Conservation (phyloP, 2,329 filamentous ascomycete genomes). For the Thelonectria olida region DNA sequence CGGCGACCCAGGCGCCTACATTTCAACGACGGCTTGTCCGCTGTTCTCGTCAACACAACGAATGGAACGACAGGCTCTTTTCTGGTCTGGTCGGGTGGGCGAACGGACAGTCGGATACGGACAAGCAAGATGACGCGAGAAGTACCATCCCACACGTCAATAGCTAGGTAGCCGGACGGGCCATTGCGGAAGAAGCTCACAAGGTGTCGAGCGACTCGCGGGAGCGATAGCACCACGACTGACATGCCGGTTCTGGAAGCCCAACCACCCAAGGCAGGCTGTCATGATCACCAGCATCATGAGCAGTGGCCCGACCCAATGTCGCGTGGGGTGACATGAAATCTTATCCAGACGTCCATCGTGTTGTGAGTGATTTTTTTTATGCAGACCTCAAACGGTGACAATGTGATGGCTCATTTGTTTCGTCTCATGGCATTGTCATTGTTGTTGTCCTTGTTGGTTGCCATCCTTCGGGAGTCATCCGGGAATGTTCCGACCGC, state of each 20-base stretch:
- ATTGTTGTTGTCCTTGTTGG: slow-evolving; percentile 21
- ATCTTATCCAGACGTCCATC: neutral
- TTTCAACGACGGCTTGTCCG: slow-evolving; percentile 17
- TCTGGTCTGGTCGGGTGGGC: neutral
- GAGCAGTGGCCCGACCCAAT: slow-evolving; percentile 4
- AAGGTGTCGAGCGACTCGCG: neutral
- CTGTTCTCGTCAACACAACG: slow-evolving; percentile 14
- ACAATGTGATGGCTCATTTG: neutral
- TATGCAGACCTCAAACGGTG: neutral
- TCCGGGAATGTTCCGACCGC: slow-evolving; percentile 19
- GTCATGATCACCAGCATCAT: slow-evolving; percentile 18
- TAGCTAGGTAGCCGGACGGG: slow-evolving; percentile 13
- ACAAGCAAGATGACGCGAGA: slow-evolving; percentile 35
- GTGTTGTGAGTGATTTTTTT: slow-evolving; percentile 3
- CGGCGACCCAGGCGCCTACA: slow-evolving; percentile 34
- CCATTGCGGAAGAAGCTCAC: slow-evolving; percentile 12
- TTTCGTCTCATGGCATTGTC: slow-evolving; percentile 8
- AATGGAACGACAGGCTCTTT: slow-evolving; percentile 18
- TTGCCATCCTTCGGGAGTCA: neutral
- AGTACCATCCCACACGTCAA: slow-evolving; percentile 34
- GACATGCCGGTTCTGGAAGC: slow-evolving; percentile 14
- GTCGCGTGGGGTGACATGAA: slow-evolving; percentile 5
- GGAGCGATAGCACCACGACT: slow-evolving; percentile 6
- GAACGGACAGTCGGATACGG: neutral
- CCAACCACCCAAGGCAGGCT: slow-evolving; percentile 11